phyloP scores from a whole-genome alignment of 768 basidiomycete species.

The Tulasnella sp. region DNA sequence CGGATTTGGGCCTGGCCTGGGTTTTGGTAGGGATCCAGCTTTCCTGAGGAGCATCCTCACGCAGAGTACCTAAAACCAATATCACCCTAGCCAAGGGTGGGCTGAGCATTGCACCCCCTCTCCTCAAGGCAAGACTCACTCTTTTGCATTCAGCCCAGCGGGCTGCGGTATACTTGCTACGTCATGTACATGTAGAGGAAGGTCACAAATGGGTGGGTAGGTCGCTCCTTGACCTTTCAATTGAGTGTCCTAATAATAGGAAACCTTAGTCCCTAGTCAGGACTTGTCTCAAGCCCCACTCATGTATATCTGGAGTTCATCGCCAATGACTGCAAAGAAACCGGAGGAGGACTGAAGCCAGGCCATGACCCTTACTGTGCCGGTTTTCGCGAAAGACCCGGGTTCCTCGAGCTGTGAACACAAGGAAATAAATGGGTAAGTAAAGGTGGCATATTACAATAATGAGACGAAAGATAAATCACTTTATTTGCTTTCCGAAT shows the following conservation, averaged over 20 bases:
- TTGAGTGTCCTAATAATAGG: not conserved
- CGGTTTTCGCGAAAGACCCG: slow-evolving; percentile 45
- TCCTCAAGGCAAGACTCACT: not conserved
- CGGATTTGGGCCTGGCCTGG: slow-evolving; percentile 54
- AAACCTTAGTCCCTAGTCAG: not conserved
- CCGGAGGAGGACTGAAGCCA: slow-evolving; percentile 61
- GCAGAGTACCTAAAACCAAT: not conserved
- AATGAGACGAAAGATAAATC: slow-evolving; percentile 18
- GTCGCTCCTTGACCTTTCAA: not conserved
- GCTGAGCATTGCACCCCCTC: not conserved
- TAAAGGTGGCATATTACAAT: not conserved
- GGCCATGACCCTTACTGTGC: slow-evolving; percentile 37
- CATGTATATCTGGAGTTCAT: slow-evolving; percentile 35
- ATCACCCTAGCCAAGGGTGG: too few species aligned
- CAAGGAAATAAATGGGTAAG: slow-evolving; percentile 29
- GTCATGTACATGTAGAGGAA: not conserved
- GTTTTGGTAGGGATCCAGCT: slow-evolving; percentile 21
- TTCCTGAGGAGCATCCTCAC: slow-evolving; percentile 31
- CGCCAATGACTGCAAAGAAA: slow-evolving; percentile 63
- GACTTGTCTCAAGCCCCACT: not conserved
- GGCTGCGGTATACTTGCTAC: not conserved
- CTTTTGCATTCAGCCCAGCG: not conserved
- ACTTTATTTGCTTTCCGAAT: slow-evolving; percentile 58
- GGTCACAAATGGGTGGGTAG: not conserved
- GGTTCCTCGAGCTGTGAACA: slow-evolving; percentile 60